phyloP scores from a whole-genome alignment of 1,284 basidiomycete genomes.

The Microbotryum silenes-acaulis region DNA sequence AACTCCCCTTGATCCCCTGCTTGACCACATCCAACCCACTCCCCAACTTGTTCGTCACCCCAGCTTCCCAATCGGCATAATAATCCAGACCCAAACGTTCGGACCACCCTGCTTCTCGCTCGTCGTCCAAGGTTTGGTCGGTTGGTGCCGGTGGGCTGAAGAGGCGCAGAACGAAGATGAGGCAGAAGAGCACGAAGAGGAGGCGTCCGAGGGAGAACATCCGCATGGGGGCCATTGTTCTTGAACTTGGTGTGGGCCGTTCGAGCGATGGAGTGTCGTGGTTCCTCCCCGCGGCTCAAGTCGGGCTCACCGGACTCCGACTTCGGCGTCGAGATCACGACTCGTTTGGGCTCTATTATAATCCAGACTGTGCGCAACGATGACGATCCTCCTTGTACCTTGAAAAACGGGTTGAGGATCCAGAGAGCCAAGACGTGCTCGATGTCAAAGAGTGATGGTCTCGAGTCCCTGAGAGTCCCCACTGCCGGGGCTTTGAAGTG shows the following conservation, averaged over 20 bases:
- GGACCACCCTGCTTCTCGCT: constrained; percentile 12
- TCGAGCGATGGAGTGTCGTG: background rate
- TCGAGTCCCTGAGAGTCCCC: too few relatives aligned
- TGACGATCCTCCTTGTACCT: background rate
- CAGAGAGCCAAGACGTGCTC: too few relatives aligned
- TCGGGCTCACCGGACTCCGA: background rate
- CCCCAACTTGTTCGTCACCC: constrained; percentile 19
- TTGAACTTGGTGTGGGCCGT: background rate
- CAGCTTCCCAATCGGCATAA: constrained; percentile 28
- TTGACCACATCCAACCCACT: constrained; percentile 12
- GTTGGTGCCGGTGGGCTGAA: constrained; percentile 10
- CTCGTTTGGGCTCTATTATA: background rate
- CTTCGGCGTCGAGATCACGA: background rate
- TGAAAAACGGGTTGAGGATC: background rate
- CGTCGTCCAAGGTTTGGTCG: background rate
- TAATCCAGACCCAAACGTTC: constrained; percentile 26
- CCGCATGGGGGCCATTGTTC: constrained; percentile 12
- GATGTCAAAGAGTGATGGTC: too few relatives aligned
- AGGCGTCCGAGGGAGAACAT: constrained; percentile 15
- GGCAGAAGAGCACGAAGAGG: background rate
- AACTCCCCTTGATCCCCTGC: constrained; percentile 19
- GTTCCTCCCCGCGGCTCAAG: background rate
- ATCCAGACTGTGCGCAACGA: background rate
- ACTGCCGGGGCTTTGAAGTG: too few relatives aligned
- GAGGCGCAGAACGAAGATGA: constrained; percentile 23